Evolutionary conservation across 2,329 filamentous ascomycete species (phyloP), one percentile per base, ranked within the genome.

Genomic region (Aspergillus ochraceoroseus): DNA sequence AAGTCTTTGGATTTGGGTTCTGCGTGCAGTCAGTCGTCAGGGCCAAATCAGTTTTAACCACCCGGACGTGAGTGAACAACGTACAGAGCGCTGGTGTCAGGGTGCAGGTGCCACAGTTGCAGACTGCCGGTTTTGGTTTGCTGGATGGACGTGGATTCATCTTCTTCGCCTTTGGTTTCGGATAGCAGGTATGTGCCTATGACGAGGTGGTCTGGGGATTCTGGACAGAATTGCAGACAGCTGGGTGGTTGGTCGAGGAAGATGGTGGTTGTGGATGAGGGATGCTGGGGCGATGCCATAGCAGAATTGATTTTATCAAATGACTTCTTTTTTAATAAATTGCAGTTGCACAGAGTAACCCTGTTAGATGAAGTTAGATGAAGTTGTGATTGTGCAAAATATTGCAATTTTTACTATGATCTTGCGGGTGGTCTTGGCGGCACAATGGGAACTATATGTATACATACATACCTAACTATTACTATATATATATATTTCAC

Each of bases 171-270:
- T 31, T 59, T 57, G 13, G 47, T 52, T 41, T 67, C 58, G 15
- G 58, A 59, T 22, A 95, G 73, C 47, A 83, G 78, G 64, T 95
- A 95, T 1, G 89, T 95, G 26, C 89, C 90, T 32, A 95, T 76
- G 0, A 94, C 71, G 51, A 94, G 82, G 56, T 82, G 78, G 0
- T 79, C 66, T 0, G 78, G 76, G 43, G 79, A 45, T 7, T 53
- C 47, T 2, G 61, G 65, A 30, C 64, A 68, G 39, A 70, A 70
- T 46, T 68, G 63, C 1, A 70, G 57, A 43, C 68, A 71, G 48
- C 67, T 70, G 2, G 68, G 67, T 9, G 67, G 68, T 40, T 67
- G 60, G 38, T 70, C 63, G 5, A 68, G 54, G 35, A 62, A 65
- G 20, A 62, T 48, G 2, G 64, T 68, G 4, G 51, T 57, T 14